Conservation (phyloP, 257 asterid species). For the Oldenlandia corymbosa region DNA sequence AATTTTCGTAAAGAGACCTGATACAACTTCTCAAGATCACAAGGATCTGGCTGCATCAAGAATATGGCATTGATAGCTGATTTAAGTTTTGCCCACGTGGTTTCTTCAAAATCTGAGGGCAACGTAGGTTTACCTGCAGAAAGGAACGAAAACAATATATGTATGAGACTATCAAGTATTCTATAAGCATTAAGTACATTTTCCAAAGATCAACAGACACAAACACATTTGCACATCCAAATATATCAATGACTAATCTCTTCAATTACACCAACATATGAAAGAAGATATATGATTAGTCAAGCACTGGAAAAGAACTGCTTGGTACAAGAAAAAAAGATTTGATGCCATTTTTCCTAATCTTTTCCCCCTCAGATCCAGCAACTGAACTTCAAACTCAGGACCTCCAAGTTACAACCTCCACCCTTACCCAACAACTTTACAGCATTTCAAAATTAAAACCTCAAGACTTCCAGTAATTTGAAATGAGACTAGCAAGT, state of each 20-base stretch:
- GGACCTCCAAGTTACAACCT: no score
- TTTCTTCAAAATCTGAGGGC: conserved; percentile 86
- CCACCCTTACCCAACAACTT: not conserved
- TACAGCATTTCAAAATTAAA: not conserved
- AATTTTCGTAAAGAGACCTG: conserved; percentile 44
- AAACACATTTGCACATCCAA: not conserved
- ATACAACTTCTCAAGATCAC: conserved; percentile 88
- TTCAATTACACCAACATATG: not conserved
- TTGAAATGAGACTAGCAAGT: no score
- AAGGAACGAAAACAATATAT: conserved; percentile 10
- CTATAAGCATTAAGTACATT: not conserved
- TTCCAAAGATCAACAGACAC: no score
- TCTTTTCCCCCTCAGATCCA: no score
- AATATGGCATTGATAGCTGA: conserved; percentile 90
- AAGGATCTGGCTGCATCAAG: conserved; percentile 87
- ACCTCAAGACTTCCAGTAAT: not conserved
- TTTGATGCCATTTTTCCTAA: not conserved
- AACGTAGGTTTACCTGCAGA: conserved; percentile 70
- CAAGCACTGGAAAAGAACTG: no score
- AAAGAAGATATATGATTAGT: no score
- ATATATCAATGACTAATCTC: not conserved
- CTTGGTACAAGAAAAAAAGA: no score
- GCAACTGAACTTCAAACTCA: no score
- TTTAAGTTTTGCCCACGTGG: conserved; percentile 84
- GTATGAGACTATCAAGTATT: not conserved